Base-by-base conservation (phyloP, 768 basidiomycete genomes). In the Lyophyllum shimeji region DNA sequence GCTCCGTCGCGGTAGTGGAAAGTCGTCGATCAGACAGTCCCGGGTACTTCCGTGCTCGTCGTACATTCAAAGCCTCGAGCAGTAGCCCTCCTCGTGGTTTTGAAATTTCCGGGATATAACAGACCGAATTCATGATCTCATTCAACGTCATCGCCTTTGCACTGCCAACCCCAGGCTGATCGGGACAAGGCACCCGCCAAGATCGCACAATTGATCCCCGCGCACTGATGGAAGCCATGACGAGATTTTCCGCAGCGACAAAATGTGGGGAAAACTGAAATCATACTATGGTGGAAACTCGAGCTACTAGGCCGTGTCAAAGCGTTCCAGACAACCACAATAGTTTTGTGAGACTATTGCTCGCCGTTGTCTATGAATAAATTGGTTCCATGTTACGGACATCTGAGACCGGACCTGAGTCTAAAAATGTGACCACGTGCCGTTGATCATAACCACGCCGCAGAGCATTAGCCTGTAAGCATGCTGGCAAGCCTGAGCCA, bases 341-440 rank as follows among this genome's bases (percentile, higher is more conserved):
- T n/a, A n/a, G n/a, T n/a, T n/a, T n/a, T n/a, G n/a, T n/a, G n/a
- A n/a, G n/a, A n/a, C n/a, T n/a, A n/a, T n/a, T 4, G 29, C 29
- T 29, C 29, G 29, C 29, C 29, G 29, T n/a, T n/a, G 29, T 29
- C 29, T 9, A 29, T 29, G 29, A 29, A 9, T 5, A 9, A 29
- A 29, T 29, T 29, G 29, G 4, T 29, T 29, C 29, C 8, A 2
- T 37, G 34, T 37, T 5, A 2, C 34, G 39, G 39, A 4, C 17
- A 15, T 40, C 17, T 5, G 18, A 40, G 39, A 18, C 39, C 39
- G 39, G 39, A 7, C 27, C 53, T 23, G 33, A 40, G 23, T 20
- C 44, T 34, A 20, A 46, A 50, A 37, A 39, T 27, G 43, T 37
- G 45, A 29, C 55, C 61, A 58, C 59, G 61, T 60, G 58, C 50